Percentiles rank a stretch among this genome's conserved stretches.
Conservation (phyloP, 73 alveolate genomes). For the Paramecium octaurelia region DNA sequence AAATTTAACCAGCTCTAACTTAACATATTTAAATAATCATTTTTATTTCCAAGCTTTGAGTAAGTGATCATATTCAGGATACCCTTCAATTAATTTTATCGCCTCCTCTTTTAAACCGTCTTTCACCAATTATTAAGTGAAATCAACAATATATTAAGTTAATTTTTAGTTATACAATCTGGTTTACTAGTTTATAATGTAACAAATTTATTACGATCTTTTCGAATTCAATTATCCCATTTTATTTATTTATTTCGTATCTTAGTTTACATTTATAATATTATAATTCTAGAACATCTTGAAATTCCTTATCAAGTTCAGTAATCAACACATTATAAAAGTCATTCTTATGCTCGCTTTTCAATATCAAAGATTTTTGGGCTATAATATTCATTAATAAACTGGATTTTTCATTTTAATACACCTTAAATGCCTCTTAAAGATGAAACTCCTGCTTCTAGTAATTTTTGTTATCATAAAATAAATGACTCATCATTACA, state of each 20-base stretch:
- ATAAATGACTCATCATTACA: neutral
- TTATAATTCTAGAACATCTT: neutral
- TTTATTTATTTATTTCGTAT: neutral
- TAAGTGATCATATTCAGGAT: constrained; percentile 5
- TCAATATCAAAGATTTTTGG: neutral
- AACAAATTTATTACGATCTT: neutral
- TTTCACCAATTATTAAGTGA: neutral
- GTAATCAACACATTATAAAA: neutral
- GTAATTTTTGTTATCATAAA: neutral
- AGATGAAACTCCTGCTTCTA: neutral
- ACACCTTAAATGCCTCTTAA: neutral
- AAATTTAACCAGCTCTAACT: neutral
- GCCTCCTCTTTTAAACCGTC: neutral
- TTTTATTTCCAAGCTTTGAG: neutral
- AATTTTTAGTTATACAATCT: neutral
- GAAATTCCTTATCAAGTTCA: neutral
- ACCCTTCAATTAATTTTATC: neutral
- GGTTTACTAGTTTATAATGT: neutral
- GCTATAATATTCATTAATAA: neutral
- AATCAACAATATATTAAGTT: neutral
- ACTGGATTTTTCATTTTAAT: neutral
- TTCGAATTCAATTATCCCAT: neutral
- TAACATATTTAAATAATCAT: neutral
- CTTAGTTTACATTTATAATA: neutral
- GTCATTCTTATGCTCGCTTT: neutral